A percentile compares a stretch with the other conserved stretches of the same genome.
Conservation (phyloP, 495 filamentous ascomycete species). For the Hypoxylon fragiforme region DNA sequence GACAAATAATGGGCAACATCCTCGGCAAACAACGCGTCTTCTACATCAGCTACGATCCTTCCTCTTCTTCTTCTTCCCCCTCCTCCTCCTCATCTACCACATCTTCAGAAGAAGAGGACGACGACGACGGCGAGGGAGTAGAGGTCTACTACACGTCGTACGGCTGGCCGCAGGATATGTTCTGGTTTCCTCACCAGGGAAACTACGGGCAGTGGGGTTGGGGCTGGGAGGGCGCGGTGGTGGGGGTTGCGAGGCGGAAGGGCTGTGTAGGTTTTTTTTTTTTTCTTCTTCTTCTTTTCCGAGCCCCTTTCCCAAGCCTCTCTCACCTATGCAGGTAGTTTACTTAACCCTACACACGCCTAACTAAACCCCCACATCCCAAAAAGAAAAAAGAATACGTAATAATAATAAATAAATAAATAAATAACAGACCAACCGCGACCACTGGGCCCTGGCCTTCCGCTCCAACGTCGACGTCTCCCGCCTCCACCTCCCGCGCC, state of each 20-base stretch:
- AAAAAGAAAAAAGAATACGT: background rate
- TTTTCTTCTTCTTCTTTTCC: background rate
- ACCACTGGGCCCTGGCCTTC: conserved; percentile 29
- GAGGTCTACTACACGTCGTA: conserved; percentile 6
- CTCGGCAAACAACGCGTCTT: conserved; percentile 9
- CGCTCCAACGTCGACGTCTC: conserved; percentile 12
- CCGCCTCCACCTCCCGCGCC: conserved; percentile 16
- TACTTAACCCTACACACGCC: background rate
- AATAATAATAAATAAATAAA: background rate
- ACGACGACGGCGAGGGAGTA: background rate
- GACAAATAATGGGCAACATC: conserved; percentile 18
- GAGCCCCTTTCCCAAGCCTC: background rate
- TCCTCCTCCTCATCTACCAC: background rate
- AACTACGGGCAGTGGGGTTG: no score
- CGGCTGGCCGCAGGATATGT: conserved; percentile 5
- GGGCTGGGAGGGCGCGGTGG: conserved; percentile 11
- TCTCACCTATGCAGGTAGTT: background rate
- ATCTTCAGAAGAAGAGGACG: background rate
- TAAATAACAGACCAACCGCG: conserved; percentile 1
- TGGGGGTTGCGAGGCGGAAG: conserved; percentile 16
- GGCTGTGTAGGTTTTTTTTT: conserved; percentile 22
- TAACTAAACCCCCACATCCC: background rate
- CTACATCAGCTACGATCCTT: conserved; percentile 7
- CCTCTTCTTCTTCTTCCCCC: background rate
- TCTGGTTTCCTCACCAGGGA: no score